These are phyloP conservation scores for Solanum rostratum DNA, from an alignment of 257 asterid genomes.

Conservation along the genomic window DNA sequence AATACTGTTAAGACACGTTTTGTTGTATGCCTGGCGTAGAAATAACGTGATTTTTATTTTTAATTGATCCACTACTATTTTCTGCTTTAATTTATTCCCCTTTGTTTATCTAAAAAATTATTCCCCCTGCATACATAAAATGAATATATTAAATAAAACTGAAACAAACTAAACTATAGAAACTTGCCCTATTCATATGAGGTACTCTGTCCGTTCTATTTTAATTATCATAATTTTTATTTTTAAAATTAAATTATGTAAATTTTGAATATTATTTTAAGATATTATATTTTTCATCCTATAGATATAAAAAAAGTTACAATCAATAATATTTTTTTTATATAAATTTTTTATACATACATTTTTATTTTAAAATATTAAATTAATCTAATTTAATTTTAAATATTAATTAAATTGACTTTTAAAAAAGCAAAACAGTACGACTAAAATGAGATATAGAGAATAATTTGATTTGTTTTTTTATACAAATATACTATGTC, in stretches of 20 bases:
- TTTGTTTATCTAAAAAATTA: neutral
- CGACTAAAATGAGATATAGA: too few relatives aligned
- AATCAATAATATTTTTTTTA: too few relatives aligned
- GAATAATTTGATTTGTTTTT: too few relatives aligned
- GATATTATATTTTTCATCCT: too few relatives aligned
- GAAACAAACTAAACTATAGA: neutral
- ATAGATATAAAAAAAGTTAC: too few relatives aligned
- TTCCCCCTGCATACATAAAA: neutral
- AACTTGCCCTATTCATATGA: neutral
- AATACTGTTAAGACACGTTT: slow-evolving; percentile 5
- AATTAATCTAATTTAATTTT: too few relatives aligned
- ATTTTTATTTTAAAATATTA: too few relatives aligned
- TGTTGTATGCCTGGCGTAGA: slow-evolving; percentile 6
- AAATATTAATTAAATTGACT: too few relatives aligned
- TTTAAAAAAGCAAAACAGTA: too few relatives aligned
- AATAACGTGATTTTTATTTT: neutral
- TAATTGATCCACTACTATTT: neutral
- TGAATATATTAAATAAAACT: neutral
- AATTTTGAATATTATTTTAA: neutral
- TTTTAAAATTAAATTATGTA: neutral
- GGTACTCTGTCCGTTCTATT: too few relatives aligned
- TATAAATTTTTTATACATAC: too few relatives aligned
- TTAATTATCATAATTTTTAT: too few relatives aligned
- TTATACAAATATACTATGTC: neutral
- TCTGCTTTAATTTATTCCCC: neutral